Percentiles rank a stretch among this genome's conserved stretches.
These are phyloP conservation scores for Baorangia bicolor DNA, from an alignment of 768 basidiomycete species.

Conservation along the genomic window DNA sequence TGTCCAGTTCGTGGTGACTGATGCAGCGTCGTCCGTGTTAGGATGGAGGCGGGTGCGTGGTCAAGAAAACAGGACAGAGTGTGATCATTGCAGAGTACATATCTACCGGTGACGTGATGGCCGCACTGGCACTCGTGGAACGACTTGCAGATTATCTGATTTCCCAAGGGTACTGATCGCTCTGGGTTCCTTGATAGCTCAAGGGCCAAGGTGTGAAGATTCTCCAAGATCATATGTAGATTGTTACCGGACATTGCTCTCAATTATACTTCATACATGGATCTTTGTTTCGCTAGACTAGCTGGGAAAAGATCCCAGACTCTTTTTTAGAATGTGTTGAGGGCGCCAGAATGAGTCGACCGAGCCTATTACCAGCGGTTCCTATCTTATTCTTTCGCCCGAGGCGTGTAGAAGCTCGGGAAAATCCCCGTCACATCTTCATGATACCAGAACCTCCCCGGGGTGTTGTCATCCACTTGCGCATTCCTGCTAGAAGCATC, in stretches of 20 bases:
- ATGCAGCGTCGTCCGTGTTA: not conserved
- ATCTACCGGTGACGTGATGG: constrained; percentile 3
- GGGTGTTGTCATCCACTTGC: not conserved
- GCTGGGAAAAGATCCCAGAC: not conserved
- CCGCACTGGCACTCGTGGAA: constrained; percentile 19
- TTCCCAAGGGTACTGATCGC: constrained; percentile 21
- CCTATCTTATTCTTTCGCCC: constrained; percentile 1
- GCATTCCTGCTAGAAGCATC: not conserved
- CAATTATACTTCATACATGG: not conserved
- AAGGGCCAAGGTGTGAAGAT: not conserved
- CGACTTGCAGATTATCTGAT: constrained; percentile 25
- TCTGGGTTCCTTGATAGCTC: not conserved
- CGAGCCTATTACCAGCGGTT: not conserved
- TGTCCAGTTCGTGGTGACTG: not conserved
- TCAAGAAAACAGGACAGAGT: constrained; percentile 27
- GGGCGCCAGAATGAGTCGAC: not conserved
- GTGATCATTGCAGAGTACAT: constrained; percentile 27
- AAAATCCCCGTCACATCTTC: constrained; percentile 52
- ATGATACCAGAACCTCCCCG: constrained; percentile 53
- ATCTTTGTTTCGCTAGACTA: not conserved
- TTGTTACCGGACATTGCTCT: not conserved
- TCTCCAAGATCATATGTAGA: constrained; percentile 3
- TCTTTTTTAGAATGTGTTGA: not conserved
- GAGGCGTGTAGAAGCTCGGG: constrained; percentile 50
- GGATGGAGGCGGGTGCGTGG: constrained; percentile 25